Evolutionary conservation across 768 basidiomycete species (phyloP).

Genomic region (Boletus rex-veris): DNA sequence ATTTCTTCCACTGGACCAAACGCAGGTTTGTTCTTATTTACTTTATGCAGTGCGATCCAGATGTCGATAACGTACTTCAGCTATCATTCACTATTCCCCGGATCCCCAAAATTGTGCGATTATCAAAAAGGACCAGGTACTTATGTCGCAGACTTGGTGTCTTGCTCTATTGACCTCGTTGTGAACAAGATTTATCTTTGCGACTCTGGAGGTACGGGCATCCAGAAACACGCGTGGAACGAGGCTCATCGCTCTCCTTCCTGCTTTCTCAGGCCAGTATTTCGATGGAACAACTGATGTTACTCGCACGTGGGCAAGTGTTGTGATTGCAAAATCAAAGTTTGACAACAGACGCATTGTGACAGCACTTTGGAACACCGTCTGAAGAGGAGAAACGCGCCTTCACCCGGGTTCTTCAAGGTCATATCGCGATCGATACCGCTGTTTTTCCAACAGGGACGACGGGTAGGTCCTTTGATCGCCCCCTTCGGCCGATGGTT

Average conservation of each 20-base stretch:
- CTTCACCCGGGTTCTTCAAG: constrained; percentile 89
- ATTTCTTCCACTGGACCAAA: constrained; percentile 94
- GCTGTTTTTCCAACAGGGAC: constrained; percentile 81
- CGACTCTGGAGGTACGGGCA: constrained; percentile 73
- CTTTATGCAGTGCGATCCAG: background rate
- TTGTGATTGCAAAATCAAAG: background rate
- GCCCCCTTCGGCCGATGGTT: background rate
- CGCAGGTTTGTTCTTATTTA: constrained; percentile 53
- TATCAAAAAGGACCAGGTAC: constrained; percentile 71
- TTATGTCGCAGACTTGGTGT: background rate
- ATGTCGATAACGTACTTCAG: constrained; percentile 33
- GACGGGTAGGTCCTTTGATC: constrained; percentile 45
- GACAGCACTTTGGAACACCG: constrained; percentile 84
- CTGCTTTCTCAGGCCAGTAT: constrained; percentile 58
- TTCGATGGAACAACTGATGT: constrained; percentile 94
- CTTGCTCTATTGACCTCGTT: constrained; percentile 33
- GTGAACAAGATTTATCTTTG: constrained; percentile 63
- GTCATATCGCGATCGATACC: constrained; percentile 86
- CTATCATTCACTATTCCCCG: constrained; percentile 92
- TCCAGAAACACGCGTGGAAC: background rate
- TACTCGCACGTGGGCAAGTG: constrained; percentile 77
- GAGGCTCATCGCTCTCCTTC: background rate
- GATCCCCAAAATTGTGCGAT: constrained; percentile 67
- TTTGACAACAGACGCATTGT: background rate
- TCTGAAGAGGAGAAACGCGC: constrained; percentile 79